These are phyloP conservation scores for Rhododendron henanense DNA, from an alignment of 148 eudicot species.

Conservation along the genomic window DNA sequence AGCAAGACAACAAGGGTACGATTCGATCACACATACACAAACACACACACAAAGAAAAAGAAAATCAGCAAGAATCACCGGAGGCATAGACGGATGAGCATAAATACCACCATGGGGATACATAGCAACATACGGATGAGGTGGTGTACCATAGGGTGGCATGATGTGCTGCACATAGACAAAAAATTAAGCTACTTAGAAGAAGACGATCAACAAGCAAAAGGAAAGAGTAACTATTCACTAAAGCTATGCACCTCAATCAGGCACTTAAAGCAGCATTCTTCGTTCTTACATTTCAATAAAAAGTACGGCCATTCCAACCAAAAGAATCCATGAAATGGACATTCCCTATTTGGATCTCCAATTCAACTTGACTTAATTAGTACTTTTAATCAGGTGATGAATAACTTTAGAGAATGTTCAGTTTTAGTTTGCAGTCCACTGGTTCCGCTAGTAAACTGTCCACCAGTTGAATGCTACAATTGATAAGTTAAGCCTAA, in stretches of 20 bases:
- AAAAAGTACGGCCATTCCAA: neutral
- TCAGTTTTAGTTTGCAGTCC: neutral
- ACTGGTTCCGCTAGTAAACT: neutral
- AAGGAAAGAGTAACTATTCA: neutral
- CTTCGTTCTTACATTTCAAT: neutral
- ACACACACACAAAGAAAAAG: neutral
- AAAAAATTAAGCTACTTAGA: neutral
- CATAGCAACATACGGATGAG: constrained; percentile 99
- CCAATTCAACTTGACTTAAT: neutral
- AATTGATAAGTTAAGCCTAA: neutral
- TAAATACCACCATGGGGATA: constrained; percentile 97
- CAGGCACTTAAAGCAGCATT: neutral
- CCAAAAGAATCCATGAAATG: neutral
- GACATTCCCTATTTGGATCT: neutral
- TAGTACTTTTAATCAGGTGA: neutral
- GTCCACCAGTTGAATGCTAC: neutral
- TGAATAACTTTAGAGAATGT: neutral
- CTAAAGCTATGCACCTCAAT: neutral
- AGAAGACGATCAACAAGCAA: neutral
- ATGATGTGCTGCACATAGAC: constrained; percentile 65
- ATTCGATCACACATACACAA: neutral
- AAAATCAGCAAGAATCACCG: constrained; percentile 44
- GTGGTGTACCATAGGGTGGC: constrained; percentile 99
- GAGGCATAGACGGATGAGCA: constrained; percentile 94
- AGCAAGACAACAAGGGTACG: neutral